Evolutionary conservation across 768 basidiomycete genomes (phyloP), one percentile per base, ranked within the genome.

Genomic region (Pisolithus marmoratus): DNA sequence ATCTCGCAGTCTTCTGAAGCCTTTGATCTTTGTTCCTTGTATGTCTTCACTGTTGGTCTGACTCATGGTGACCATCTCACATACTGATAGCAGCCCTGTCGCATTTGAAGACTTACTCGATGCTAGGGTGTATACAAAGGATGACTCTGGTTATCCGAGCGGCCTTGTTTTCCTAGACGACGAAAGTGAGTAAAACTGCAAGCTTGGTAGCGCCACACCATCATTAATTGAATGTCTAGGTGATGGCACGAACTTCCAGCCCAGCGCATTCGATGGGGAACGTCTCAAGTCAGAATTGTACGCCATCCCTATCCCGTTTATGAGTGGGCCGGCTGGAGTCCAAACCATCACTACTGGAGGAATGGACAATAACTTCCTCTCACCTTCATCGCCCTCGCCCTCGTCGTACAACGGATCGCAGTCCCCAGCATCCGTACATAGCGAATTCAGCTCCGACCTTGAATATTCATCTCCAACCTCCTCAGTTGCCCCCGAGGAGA

Each of bases 381-480:
- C 58, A 12, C 53, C 54, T 20, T 60, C 55, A 22, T 23, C 34
- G 4, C 63, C 60, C 4, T 69, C 65, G 0, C 67, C 67, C 4
- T n/a, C 67, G 0, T 48, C 65, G 20, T 58, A 54, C n/a, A 38
- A 36, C 4, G 52, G 53, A 14, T 65, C 65, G 3, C 20, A 61
- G 8, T 69, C 66, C 1, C 67, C 65, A 3, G 46, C 38, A 2
- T 59, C 59, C 2, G n/a, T 53, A 2, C 48, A 42, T 41, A 53
- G 48, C 26, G 61, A 57, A 11, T 5, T 59, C 5, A 14, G 58
- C 46, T 63, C 67, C 2, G 65, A 67, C 38, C 23, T 23, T 17
- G 67, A 68, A 2, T 50, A 59, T 2, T 38, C 51, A 3, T 23
- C 52, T 17, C 57, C 64, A 1, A 50, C 54, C 22, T 62, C 64